Conservation (phyloP, 2,329 filamentous ascomycete species). For the Aspergillus texensis region DNA sequence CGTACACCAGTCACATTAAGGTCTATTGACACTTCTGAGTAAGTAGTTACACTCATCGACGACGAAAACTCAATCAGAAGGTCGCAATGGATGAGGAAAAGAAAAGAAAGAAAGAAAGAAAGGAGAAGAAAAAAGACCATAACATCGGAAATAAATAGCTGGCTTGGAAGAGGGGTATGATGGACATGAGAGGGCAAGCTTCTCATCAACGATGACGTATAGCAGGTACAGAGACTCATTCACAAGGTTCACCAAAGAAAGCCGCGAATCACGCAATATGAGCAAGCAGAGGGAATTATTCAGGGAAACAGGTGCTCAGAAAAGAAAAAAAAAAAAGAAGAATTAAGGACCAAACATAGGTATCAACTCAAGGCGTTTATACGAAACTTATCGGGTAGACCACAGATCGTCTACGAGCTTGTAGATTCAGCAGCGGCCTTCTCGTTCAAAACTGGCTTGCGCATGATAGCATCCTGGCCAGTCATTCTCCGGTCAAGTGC, state of each 20-base stretch:
- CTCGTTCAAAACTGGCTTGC: constrained; percentile 59
- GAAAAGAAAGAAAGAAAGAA: constrained; percentile 4
- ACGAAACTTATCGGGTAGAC: constrained; percentile 10
- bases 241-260: constrained; percentile 17
- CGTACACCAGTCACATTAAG: neutral
- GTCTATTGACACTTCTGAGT: constrained; percentile 4
- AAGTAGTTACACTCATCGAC: neutral
- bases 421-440: constrained; percentile 34
- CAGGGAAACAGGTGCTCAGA: neutral
- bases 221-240: constrained; percentile 22
- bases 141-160: constrained; percentile 8
- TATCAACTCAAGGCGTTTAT: constrained; percentile 8
- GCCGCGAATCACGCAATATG: constrained; percentile 8
- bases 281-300: neutral
- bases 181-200: constrained; percentile 19
- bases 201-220: constrained; percentile 16
- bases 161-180: constrained; percentile 22
- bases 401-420: neutral
- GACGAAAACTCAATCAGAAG: constrained; percentile 4
- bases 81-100: constrained; percentile 3
- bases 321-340: constrained; percentile 11
- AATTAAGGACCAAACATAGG: constrained; percentile 8
- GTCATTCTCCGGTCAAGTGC: constrained; percentile 85
- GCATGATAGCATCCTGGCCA: constrained; percentile 79
- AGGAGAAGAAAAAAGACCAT: constrained; percentile 6